Conservation (phyloP, 2,329 filamentous ascomycete species). For the Colletotrichum sp. region DNA sequence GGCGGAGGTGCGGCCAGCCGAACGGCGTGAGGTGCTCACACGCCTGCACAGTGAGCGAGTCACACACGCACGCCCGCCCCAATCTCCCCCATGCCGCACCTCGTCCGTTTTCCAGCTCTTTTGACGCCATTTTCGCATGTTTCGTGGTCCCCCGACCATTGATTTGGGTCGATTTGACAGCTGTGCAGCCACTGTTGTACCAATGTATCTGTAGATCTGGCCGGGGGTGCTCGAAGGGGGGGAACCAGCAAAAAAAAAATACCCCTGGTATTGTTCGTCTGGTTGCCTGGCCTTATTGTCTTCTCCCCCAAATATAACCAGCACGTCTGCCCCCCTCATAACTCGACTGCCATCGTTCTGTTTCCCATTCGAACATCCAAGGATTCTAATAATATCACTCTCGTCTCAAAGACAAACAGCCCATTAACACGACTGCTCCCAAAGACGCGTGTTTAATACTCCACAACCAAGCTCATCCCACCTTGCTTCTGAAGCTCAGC, state of each 20-base stretch:
- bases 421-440: background rate
- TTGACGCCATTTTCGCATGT: conserved; percentile 23
- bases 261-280: background rate
- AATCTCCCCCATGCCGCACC: conserved; percentile 4
- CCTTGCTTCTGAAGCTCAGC: background rate
- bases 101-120: conserved; percentile 19
- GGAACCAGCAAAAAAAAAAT: background rate
- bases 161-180: background rate
- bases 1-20: background rate
- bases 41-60: conserved; percentile 1
- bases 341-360: background rate
- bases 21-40: background rate
- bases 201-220: background rate
- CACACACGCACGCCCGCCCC: background rate
- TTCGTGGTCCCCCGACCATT: conserved; percentile 1
- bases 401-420: background rate
- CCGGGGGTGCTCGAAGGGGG: background rate
- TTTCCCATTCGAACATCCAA: background rate
- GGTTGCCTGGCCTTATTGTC: background rate
- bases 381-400: conserved; percentile 6
- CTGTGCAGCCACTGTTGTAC: conserved; percentile 5
- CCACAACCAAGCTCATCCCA: background rate
- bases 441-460: conserved; percentile 3
- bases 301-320: conserved; percentile 15
- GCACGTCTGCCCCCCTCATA: conserved; percentile 3